Evolutionary conservation across 2,329 filamentous ascomycete genomes (phyloP), one percentile per base, ranked within the genome.

Genomic region (Chaetothyriales sp.): DNA sequence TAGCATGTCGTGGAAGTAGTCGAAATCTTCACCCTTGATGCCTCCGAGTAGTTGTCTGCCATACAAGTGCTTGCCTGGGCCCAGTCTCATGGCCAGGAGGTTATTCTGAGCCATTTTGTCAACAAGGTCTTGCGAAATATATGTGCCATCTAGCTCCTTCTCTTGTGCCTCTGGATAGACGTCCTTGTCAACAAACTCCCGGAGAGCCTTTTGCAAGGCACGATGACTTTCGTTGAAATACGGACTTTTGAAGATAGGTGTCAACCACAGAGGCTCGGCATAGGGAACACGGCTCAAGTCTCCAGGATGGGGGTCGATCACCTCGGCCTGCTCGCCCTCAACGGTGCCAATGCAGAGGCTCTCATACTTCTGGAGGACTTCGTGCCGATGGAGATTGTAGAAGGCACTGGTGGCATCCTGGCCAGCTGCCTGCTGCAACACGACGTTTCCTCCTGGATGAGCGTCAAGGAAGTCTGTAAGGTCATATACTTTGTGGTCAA

Each of bases 351-450:
- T 77, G 67, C 79, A 83, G 18, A 94, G 77, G 61, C 78, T 74
- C 46, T 76, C 70, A 73, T 94, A 94, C 67, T 89, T 89, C 55
- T 81, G 73, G 9, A 94, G 77, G n/a, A 94, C 86, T 69, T 94
- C 88, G 61, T 94, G 87, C 22, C 88, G 77, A 71, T 95, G 89
- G 50, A 95, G 81, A 73, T 94, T 94, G 78, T 94, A 94, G 56
- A 69, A 73, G 6, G 63, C 69, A 15, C 57, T 62, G 1, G 70
- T 72, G 1, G 67, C 70, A 54, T 73, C 70, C 44, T 61, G 62
- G 20, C 70, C 70, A 33, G 68, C 70, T 44, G 67, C 60, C 49
- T 72, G 68, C 28, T 66, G 46, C 1, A 73, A 60, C 13, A 69
- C 61, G 5, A 71, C 69, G 40, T 59, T 60, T 15, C 70, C 70